Percentiles rank a stretch among this genome's conserved stretches.
These are phyloP conservation scores for Globisporangium iwayamae DNA, from an alignment of 352 stramenopile genomes.

Conservation along the genomic window DNA sequence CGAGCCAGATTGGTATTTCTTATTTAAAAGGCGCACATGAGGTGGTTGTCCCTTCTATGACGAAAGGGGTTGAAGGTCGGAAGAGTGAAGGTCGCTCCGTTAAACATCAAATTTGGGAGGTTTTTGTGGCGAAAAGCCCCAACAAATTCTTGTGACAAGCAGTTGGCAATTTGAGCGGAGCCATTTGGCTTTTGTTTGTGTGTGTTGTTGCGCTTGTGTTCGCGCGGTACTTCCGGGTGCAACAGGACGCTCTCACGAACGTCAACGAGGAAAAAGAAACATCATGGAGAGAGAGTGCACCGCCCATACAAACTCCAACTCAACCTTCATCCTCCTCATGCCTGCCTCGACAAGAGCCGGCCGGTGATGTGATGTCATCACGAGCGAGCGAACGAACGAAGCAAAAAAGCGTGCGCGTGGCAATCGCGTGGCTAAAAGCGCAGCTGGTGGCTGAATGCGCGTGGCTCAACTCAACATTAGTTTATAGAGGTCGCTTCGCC, in stretches of 20 bases:
- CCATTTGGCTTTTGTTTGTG: neutral
- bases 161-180: neutral
- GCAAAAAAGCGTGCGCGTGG: no score
- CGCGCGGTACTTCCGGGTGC: no score
- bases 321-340: neutral
- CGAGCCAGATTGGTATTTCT: neutral
- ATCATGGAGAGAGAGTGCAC: neutral
- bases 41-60: conserved; percentile 8
- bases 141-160: no score
- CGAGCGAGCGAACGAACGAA: neutral
- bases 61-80: conserved; percentile 16
- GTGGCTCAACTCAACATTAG: neutral
- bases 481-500: no score
- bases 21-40: neutral
- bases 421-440: conserved; percentile 1
- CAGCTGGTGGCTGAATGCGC: conserved; percentile 10
- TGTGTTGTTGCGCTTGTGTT: no score
- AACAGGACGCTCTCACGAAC: neutral
- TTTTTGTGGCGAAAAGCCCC: neutral
- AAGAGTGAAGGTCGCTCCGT: conserved; percentile 14
- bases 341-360: neutral
- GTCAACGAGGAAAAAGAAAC: neutral
- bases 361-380: conserved; percentile 2
- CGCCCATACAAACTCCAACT: conserved; percentile 3
- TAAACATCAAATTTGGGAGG: conserved; percentile 6